Percentiles rank a stretch among this genome's conserved stretches.
Conservation (phyloP, 495 filamentous ascomycete genomes). For the Xylaria palmicola region DNA sequence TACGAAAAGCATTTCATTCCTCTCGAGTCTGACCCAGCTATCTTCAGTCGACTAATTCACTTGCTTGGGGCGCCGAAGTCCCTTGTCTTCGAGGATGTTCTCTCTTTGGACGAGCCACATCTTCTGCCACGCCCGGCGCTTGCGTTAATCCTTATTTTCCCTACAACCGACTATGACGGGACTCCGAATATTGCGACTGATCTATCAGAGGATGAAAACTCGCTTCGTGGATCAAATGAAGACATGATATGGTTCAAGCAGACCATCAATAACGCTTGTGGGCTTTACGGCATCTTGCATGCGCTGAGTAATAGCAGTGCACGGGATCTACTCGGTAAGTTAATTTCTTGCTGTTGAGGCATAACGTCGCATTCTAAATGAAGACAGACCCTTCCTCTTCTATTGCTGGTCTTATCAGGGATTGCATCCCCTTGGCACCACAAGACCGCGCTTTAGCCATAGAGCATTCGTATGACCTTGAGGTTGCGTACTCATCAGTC, state of each 20-base stretch:
- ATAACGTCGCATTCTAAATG: background rate
- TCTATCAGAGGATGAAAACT: conserved; percentile 28
- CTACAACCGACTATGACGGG: conserved; percentile 57
- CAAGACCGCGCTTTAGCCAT: background rate
- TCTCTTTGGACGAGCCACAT: conserved; percentile 65
- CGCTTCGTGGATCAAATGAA: conserved; percentile 33
- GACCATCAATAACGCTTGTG: conserved; percentile 77
- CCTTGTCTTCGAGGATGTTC: conserved; percentile 70
- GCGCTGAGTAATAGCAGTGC: conserved; percentile 57
- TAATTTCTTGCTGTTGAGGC: conserved; percentile 67
- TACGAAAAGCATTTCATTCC: background rate
- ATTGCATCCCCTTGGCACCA: background rate
- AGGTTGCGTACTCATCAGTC: background rate
- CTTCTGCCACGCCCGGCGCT: conserved; percentile 68
- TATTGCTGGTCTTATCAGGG: background rate
- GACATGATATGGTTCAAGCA: conserved; percentile 72
- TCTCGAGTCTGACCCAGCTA: background rate
- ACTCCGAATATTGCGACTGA: conserved; percentile 34
- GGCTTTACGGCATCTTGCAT: conserved; percentile 72
- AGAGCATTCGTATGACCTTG: background rate
- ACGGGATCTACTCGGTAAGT: conserved; percentile 39
- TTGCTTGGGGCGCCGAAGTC: conserved; percentile 45
- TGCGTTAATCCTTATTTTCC: conserved; percentile 72
- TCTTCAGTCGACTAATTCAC: background rate
- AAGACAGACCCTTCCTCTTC: background rate